Evolutionary conservation across 352 stramenopile genomes (phyloP), one percentile per base, ranked within the genome.

Genomic region (Pythium insidiosum): DNA sequence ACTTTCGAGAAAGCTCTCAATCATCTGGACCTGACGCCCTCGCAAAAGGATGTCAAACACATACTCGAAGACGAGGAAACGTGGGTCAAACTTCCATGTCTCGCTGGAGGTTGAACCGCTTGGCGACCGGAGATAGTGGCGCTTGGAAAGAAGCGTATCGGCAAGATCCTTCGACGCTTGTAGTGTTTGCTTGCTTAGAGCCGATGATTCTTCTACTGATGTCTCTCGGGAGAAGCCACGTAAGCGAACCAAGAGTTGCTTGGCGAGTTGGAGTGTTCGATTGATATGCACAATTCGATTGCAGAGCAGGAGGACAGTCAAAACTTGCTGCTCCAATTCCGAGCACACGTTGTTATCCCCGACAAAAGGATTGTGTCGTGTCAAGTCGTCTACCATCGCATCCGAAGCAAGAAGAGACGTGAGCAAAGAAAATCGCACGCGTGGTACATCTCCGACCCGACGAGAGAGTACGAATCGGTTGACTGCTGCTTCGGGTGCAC

Each of bases 61-160:
- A 53, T 99, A 99, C 66, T 99, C 97, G 73, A 99, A 99, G 5
- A 99, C 89, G 36, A 99, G 69, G 50, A 98, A 99, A 3, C 96
- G 79, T 22, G 97, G 96, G 53, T 99, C 96, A 56, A 98, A 98
- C 18, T 67, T 60, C 56, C 95, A 97, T 28, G 66, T 40, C 5
- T 65, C 38, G 2, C 15, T 22, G 5, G 26, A n/a, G n/a, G n/a
- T n/a, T n/a, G n/a, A n/a, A n/a, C n/a, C n/a, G n/a, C n/a, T 35
- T 10, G 25, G 5, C 5, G 2, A 16, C 26, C 58, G 55, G 4
- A 93, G 48, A 37, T 88, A 94, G 47, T 92, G 71, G 6, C 80
- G 72, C 37, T 85, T 88, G 10, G 78, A 82, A 19, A 87, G 28
- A 39, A 95, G 43, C 31, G 81, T 66, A 34, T 84, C 68, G 2